Base-by-base conservation (phyloP, 176 grass and related monocot species). In the Oryza glumipatula region DNA sequence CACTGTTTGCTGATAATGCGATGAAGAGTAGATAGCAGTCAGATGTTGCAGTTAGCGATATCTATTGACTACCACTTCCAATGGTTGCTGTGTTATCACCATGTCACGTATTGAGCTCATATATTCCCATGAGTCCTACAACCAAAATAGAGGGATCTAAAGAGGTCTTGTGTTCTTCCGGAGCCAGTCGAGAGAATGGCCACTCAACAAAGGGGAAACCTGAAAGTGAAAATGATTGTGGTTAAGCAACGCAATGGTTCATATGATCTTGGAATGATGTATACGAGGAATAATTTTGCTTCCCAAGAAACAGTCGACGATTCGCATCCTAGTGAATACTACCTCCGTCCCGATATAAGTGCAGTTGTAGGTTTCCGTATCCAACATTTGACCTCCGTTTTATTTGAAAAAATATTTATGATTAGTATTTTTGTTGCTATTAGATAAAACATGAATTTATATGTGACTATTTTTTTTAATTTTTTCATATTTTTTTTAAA, bases 111-210 rank as follows among this genome's bases (percentile, higher is more conserved):
- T 76, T 11, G 4, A 22, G 44, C 33, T 46, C 15, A n/a, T 46
- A 70, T 44, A 56, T 17, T 17, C 15, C 16, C 4, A 1, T 15
- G 13, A 15, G 9, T 63, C 5, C 8, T 46, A 33, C 3, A 67
- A 80, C 32, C 33, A 75, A 35, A 35, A 14, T 4, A 14, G 49
- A 35, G 33, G n/a, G 24, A 65, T 32, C 63, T 78, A 83, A 68
- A 98, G 73, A 61, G 91, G 86, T 48, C 93, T 84, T 5, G 93
- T 94, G 74, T 95, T 98, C n/a, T 88, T 83, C 96, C 91, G 85
- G 68, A 98, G 89, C 96, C 96, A 98, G 66, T 98, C 87, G 0
- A 47, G 91, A 68, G 89, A 76, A 47, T 70, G 41, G 15, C 93
- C 93, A 78, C 72, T 89, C 67, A 98, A 52, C 68, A 92, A 84